Percentiles rank a stretch among this genome's conserved stretches.
These are phyloP conservation scores for Liriodendron chinense DNA, from an alignment of 164 flowering plant species.

Conservation along the genomic window DNA sequence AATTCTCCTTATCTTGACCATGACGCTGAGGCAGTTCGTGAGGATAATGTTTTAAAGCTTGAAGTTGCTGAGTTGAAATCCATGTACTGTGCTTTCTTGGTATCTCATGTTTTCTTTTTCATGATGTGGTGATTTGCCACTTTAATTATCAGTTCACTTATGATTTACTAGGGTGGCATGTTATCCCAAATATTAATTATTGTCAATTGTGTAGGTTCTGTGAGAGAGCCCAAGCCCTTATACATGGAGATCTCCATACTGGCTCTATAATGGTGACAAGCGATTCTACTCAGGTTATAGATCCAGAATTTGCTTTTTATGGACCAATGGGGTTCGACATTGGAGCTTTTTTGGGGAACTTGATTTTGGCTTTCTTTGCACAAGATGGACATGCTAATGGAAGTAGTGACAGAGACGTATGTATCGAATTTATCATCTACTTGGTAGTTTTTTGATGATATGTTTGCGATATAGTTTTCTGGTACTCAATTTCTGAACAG, in stretches of 20 bases:
- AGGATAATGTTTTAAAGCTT: slow-evolving; percentile 72
- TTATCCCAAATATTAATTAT: not conserved
- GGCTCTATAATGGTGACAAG: slow-evolving; percentile 90
- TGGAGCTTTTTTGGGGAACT: slow-evolving; percentile 93
- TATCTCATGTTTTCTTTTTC: not conserved
- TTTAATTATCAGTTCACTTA: not conserved
- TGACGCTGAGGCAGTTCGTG: slow-evolving; percentile 75
- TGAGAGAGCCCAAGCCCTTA: slow-evolving; percentile 89
- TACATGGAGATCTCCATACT: slow-evolving; percentile 97
- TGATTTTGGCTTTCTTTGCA: slow-evolving; percentile 71
- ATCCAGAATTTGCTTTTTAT: slow-evolving; percentile 91
- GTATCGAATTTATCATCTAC: slow-evolving; percentile 6
- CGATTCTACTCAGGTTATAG: slow-evolving; percentile 91
- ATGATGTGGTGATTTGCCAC: not conserved
- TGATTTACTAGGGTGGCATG: not conserved
- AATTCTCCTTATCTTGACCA: slow-evolving; percentile 87
- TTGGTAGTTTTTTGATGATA: not conserved
- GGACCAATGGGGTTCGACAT: slow-evolving; percentile 97
- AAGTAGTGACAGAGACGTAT: slow-evolving; percentile 62
- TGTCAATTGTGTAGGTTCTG: slow-evolving; percentile 56
- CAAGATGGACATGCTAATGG: slow-evolving; percentile 84
- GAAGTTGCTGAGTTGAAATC: slow-evolving; percentile 91
- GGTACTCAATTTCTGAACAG: not conserved
- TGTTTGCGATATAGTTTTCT: not conserved
- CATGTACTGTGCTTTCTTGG: slow-evolving; percentile 38